Conservation (phyloP, 805 yeast genomes). For the Ogataea corticis region DNA sequence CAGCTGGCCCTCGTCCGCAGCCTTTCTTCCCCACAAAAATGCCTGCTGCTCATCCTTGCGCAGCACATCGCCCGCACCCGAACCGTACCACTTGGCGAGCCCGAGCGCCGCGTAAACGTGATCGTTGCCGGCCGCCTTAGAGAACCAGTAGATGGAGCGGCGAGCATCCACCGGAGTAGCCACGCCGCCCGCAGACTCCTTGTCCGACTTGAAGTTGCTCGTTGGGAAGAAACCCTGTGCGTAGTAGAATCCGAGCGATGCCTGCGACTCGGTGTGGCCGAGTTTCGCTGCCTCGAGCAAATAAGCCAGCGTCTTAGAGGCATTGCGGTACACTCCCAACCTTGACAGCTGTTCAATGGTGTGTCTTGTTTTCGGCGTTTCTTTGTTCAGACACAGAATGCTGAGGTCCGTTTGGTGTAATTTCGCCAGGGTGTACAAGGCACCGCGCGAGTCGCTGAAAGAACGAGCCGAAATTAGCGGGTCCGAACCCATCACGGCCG, state of each 20-base stretch:
- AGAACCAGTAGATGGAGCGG: slow-evolving; percentile 72
- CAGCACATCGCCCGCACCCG: slow-evolving; percentile 61
- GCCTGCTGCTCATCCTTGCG: slow-evolving; percentile 63
- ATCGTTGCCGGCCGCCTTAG: slow-evolving; percentile 63
- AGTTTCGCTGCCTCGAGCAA: slow-evolving; percentile 60
- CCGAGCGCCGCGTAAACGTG: slow-evolving; percentile 72
- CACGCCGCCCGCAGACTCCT: slow-evolving; percentile 23
- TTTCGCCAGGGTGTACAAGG: slow-evolving; percentile 37
- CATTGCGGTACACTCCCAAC: slow-evolving; percentile 36
- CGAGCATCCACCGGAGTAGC: slow-evolving; percentile 48
- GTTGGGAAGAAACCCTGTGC: slow-evolving; percentile 58
- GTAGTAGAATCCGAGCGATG: slow-evolving; percentile 68
- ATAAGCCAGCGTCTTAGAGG: slow-evolving; percentile 46
- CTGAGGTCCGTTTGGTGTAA: slow-evolving; percentile 36
- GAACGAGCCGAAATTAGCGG: slow-evolving; percentile 36
- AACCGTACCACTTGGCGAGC: slow-evolving; percentile 73
- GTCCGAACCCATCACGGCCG: slow-evolving; percentile 32
- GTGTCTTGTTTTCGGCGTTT: slow-evolving; percentile 33
- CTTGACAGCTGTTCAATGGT: slow-evolving; percentile 35
- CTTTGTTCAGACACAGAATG: slow-evolving; percentile 30
- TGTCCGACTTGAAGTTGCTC: slow-evolving; percentile 33
- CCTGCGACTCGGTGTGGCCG: slow-evolving; percentile 67
- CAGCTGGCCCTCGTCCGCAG: slow-evolving; percentile 56
- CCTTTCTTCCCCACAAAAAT: slow-evolving; percentile 62
- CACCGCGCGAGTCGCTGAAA: slow-evolving; percentile 35